phyloP scores from a whole-genome alignment of 164 flowering plant genomes.

The Vitis vinifera region DNA sequence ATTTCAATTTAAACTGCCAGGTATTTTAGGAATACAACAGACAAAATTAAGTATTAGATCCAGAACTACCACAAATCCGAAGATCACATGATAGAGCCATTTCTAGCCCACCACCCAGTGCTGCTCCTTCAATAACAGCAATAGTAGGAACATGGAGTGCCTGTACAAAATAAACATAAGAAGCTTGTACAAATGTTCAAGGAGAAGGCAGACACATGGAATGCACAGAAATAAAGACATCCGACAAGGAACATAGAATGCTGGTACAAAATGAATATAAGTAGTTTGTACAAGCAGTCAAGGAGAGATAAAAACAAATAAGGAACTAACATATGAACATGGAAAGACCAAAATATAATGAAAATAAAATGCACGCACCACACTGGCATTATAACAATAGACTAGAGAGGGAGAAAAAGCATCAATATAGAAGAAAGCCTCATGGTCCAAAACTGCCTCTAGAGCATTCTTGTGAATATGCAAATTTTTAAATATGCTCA shows the following conservation, averaged over 20 bases:
- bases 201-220: not conserved
- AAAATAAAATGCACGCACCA: not conserved
- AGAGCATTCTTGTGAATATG: no score
- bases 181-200: not conserved
- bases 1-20: not conserved
- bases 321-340: not conserved
- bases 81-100: slow-evolving; percentile 95
- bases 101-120: slow-evolving; percentile 95
- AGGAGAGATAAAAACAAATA: not conserved
- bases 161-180: slow-evolving; percentile 31
- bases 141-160: slow-evolving; percentile 75
- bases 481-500: no score
- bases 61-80: slow-evolving; percentile 75
- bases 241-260: no score
- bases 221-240: not conserved
- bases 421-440: not conserved
- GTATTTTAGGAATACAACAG: slow-evolving; percentile 6
- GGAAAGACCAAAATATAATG: not conserved
- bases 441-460: no score
- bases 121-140: slow-evolving; percentile 95
- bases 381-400: not conserved
- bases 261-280: no score
- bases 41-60: not conserved
- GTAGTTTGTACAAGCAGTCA: no score
- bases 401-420: not conserved